phyloP scores from a whole-genome alignment of 2,329 filamentous ascomycete species.

The Didymella segeticola region DNA sequence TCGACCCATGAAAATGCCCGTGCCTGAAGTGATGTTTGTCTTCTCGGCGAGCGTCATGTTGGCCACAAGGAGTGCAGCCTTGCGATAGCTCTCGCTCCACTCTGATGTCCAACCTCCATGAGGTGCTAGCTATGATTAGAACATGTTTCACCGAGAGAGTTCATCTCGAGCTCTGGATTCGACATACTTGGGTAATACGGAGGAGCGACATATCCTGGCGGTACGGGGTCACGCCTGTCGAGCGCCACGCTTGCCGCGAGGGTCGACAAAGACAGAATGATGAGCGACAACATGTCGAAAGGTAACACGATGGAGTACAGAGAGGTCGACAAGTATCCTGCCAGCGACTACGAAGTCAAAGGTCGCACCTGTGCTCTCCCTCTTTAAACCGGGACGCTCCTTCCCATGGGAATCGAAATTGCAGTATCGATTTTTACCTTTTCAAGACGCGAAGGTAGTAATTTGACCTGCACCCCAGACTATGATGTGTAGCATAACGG shows the following conservation, averaged over 20 bases:
- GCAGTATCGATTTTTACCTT: slow-evolving; percentile 1
- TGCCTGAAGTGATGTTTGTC: slow-evolving; percentile 76
- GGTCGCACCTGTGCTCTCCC: not conserved
- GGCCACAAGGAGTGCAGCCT: slow-evolving; percentile 71
- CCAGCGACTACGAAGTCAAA: not conserved
- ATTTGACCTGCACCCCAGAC: slow-evolving; percentile 6
- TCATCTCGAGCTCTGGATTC: not conserved
- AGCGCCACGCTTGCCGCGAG: slow-evolving; percentile 34
- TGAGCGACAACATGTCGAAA: slow-evolving; percentile 30
- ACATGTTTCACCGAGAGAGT: not conserved
- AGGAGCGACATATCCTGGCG: slow-evolving; percentile 47
- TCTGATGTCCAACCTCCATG: slow-evolving; percentile 73
- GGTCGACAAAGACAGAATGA: slow-evolving; percentile 31
- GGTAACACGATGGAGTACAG: not conserved
- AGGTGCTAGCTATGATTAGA: slow-evolving; percentile 54
- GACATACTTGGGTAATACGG: slow-evolving; percentile 70
- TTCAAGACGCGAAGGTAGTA: not conserved
- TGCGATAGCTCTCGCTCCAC: slow-evolving; percentile 74
- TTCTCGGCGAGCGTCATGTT: slow-evolving; percentile 83
- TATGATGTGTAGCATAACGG: slow-evolving; percentile 5
- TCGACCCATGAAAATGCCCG: slow-evolving; percentile 71
- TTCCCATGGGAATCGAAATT: not conserved
- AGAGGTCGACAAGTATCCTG: not conserved
- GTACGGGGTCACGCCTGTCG: slow-evolving; percentile 41
- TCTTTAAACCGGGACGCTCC: not conserved